phyloP scores from a whole-genome alignment of 23 red algal genomes.

The Gracilaria domingensis region DNA sequence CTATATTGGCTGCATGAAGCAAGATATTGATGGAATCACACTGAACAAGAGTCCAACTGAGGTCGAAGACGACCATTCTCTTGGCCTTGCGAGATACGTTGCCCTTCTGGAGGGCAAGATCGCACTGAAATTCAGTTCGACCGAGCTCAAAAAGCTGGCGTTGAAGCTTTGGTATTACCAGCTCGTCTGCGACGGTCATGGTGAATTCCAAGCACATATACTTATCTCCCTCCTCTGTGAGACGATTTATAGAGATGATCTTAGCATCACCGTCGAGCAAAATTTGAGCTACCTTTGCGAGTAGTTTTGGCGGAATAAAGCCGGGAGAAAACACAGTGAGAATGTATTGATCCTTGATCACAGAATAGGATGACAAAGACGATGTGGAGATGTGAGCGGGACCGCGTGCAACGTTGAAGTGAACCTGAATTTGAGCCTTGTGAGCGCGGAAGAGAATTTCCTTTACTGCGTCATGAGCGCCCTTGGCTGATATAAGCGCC shows the following conservation, averaged over 20 bases:
- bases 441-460: constrained; percentile 78
- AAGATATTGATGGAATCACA: constrained; percentile 88
- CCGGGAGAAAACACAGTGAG: constrained; percentile 70
- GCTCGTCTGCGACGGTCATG: constrained; percentile 38
- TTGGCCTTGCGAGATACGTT: constrained; percentile 84
- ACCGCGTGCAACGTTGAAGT: constrained; percentile 52
- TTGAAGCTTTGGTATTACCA: constrained; percentile 8
- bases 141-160: constrained; percentile 59
- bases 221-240: constrained; percentile 56
- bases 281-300: constrained; percentile 34
- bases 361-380: not conserved
- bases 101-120: constrained; percentile 87
- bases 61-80: constrained; percentile 97
- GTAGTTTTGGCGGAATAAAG: constrained; percentile 46
- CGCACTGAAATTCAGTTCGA: constrained; percentile 54
- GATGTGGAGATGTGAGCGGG: not conserved
- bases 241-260: constrained; percentile 59
- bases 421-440: constrained; percentile 53
- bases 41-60: constrained; percentile 95
- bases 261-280: constrained; percentile 38
- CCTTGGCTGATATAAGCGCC: constrained; percentile 42
- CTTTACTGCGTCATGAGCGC: constrained; percentile 61
- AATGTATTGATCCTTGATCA: constrained; percentile 32
- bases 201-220: constrained; percentile 73
- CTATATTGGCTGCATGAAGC: constrained; percentile 65